phyloP scores from a whole-genome alignment of 768 basidiomycete species.

The Boletus eberwhitei region DNA sequence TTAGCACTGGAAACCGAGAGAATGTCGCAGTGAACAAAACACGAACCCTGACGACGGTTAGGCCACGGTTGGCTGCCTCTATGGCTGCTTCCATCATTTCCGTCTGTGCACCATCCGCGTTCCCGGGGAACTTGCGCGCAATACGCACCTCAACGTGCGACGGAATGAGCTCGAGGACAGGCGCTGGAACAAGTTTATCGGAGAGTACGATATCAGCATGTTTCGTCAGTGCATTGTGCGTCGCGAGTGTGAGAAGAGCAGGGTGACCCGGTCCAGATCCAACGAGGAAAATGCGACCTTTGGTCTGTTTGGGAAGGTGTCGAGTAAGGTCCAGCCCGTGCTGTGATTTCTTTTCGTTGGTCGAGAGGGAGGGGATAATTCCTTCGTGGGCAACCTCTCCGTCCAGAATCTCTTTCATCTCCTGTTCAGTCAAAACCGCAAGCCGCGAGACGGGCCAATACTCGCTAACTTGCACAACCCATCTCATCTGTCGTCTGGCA shows the following conservation, averaged over 20 bases:
- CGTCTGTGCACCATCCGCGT: constrained; percentile 89
- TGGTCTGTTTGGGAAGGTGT: constrained; percentile 14
- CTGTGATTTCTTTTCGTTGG: constrained; percentile 35
- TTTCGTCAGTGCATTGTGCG: constrained; percentile 73
- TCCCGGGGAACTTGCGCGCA: constrained; percentile 96
- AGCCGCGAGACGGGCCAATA: constrained; percentile 88
- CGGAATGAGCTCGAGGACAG: constrained; percentile 84
- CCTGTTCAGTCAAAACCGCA: constrained; percentile 59
- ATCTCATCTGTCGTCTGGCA: constrained; percentile 72
- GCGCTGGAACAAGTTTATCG: constrained; percentile 93
- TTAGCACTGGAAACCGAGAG: not conserved
- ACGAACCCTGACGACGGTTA: constrained; percentile 84
- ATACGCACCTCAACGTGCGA: constrained; percentile 70
- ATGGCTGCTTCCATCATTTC: constrained; percentile 94
- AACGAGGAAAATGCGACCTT: constrained; percentile 81
- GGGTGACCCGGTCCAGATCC: constrained; percentile 97
- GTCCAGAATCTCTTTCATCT: constrained; percentile 64
- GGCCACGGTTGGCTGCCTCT: constrained; percentile 72
- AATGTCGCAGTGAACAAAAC: not conserved
- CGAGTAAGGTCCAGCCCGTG: constrained; percentile 23
- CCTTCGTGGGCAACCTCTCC: constrained; percentile 27
- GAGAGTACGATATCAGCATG: constrained; percentile 87
- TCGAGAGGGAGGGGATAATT: constrained; percentile 16
- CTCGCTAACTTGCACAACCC: constrained; percentile 95
- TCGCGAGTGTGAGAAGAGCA: constrained; percentile 84